Evolutionary conservation across 371 early-diverging fungal genomes (phyloP), one percentile per base, ranked within the genome.

Genomic region (Lichtheimia ornata): DNA sequence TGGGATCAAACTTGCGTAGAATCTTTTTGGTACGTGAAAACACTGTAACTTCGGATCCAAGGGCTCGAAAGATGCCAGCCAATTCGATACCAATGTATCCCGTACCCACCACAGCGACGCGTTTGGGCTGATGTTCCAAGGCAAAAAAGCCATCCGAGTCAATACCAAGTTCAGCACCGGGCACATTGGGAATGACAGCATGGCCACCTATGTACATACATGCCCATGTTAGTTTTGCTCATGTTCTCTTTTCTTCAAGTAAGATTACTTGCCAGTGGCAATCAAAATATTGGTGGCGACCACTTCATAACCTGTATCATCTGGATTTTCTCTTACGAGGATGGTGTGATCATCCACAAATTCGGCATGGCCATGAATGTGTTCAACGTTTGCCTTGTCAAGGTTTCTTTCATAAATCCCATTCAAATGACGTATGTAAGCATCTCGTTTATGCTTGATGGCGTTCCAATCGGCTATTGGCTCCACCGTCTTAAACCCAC

Each of bases 111-210:
- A 94, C 94, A 17, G 93, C 89, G 9, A 97, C 95, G 62, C 91
- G 88, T 76, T 94, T 91, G 53, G 99, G 99, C 73, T 94, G 88
- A 27, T 86, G 59, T 64, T 91, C 89, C 52, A 99, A 83, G 47
- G 93, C 93, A 76, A 99, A 99, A 80, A 99, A 99, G 14, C 94
- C 95, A 77, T 99, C 99, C 62, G 92, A 91, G 62, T 87, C 90
- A 62, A 96, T 93, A 47, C 95, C 93, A 53, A 82, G 80, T 71
- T 97, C 91, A 14, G 92, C 90, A 42, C 97, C 98, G 27, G 92
- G 90, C 43, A 91, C 77, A 61, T 82, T 61, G 50, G 93, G 94
- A 61, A 89, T 83, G 41, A 81, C 69, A 14, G 93, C 89, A 54
- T 84, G 86, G 30, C 92, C 35, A 35, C 35, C 35, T 35, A 35